Conservation (phyloP, 2,329 filamentous ascomycete species). For the Akanthomyces lecanii region DNA sequence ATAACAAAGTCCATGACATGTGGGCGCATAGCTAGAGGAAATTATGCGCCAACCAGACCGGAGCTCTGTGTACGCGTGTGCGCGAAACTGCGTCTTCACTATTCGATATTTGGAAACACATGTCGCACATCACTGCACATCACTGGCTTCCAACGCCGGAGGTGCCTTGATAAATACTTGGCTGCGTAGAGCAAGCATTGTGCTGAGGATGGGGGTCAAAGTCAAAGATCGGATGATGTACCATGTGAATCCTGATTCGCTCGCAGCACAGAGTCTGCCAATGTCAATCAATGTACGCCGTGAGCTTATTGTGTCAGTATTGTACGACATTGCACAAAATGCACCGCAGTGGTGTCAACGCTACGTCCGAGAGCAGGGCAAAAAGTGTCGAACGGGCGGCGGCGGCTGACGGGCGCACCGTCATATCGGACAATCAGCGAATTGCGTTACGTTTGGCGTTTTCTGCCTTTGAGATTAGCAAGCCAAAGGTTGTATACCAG, state of each 20-base stretch:
- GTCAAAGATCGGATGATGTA: neutral
- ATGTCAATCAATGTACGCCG: neutral
- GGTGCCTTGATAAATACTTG: neutral
- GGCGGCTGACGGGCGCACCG: constrained; percentile 5
- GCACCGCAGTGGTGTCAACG: neutral
- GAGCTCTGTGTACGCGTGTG: neutral
- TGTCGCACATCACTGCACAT: neutral
- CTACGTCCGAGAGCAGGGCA: neutral
- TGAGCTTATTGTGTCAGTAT: neutral
- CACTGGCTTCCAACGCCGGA: neutral
- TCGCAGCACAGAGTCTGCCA: neutral
- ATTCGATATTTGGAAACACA: neutral
- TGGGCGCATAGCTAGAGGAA: neutral
- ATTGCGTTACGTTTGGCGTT: neutral
- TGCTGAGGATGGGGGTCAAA: too few species aligned
- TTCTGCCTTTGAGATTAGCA: neutral
- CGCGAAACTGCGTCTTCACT: neutral
- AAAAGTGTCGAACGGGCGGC: neutral
- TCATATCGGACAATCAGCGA: neutral
- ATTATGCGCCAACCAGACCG: too few species aligned
- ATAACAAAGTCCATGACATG: neutral
- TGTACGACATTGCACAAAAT: neutral
- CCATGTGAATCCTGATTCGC: neutral
- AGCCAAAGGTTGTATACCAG: neutral
- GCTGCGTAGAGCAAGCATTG: neutral